Evolutionary conservation across 495 filamentous ascomycete genomes (phyloP).

Genomic region (Penicillium waksmanii): DNA sequence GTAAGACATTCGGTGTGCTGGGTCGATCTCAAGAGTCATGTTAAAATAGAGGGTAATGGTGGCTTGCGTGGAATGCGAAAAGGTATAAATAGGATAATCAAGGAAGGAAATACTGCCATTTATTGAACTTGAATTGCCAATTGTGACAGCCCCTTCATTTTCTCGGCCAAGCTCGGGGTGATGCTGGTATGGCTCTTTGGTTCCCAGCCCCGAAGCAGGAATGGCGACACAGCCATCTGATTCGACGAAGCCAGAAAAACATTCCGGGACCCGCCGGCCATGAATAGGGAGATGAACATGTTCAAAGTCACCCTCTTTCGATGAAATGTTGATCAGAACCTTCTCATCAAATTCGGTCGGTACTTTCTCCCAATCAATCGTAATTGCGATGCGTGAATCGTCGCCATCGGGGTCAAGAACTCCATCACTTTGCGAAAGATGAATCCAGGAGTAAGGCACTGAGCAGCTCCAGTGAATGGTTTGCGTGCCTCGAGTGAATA

Average conservation of each 20-base stretch:
- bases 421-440: conserved; percentile 57
- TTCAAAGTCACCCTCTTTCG: conserved; percentile 56
- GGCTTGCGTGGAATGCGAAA: conserved; percentile 49
- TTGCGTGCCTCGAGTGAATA: conserved; percentile 65
- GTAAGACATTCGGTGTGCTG: conserved; percentile 61
- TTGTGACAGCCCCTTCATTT: conserved; percentile 24
- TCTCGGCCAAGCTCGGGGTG: conserved; percentile 22
- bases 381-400: conserved; percentile 57
- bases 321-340: conserved; percentile 45
- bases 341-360: conserved; percentile 17
- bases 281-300: conserved; percentile 62
- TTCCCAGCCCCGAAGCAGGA: conserved; percentile 35
- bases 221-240: conserved; percentile 55
- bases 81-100: conserved; percentile 69
- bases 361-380: conserved; percentile 40
- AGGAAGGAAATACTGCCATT: conserved; percentile 27
- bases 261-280: conserved; percentile 50
- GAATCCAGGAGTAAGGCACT: conserved; percentile 58
- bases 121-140: not conserved
- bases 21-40: conserved; percentile 63
- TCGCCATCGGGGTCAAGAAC: conserved; percentile 47
- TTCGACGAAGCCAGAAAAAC: conserved; percentile 70
- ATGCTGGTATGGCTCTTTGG: conserved; percentile 31
- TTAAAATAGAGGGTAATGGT: conserved; percentile 65
- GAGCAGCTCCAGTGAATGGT: conserved; percentile 60